phyloP scores from a whole-genome alignment of 768 basidiomycete genomes.

The Tylopilus sp. region DNA sequence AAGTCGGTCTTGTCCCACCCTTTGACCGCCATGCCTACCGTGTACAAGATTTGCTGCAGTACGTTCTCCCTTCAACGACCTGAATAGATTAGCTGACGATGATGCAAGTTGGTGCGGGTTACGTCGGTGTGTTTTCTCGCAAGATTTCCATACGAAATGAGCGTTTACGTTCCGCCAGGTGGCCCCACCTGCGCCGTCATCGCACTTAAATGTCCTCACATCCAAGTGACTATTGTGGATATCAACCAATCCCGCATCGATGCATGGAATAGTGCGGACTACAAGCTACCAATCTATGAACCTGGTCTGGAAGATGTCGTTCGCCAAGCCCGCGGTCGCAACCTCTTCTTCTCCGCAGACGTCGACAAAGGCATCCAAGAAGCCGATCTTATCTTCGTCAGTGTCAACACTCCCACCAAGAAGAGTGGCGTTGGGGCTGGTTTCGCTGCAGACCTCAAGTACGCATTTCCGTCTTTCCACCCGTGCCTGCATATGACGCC shows the following conservation, averaged over 20 bases:
- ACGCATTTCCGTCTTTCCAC: conserved; percentile 30
- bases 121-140: conserved; percentile 66
- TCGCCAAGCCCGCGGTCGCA: conserved; percentile 81
- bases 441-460: conserved; percentile 98
- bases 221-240: conserved; percentile 96
- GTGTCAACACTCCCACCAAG: conserved; percentile 98
- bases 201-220: conserved; percentile 88
- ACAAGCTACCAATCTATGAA: conserved; percentile 91
- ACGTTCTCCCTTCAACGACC: conserved; percentile 32
- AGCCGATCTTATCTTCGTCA: conserved; percentile 97
- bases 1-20: neutral
- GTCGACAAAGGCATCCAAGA: conserved; percentile 91
- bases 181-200: conserved; percentile 96
- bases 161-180: conserved; percentile 43
- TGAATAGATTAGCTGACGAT: conserved; percentile 1
- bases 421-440: conserved; percentile 97
- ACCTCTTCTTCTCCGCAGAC: conserved; percentile 96
- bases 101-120: conserved; percentile 77
- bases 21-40: conserved; percentile 39
- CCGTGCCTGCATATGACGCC: conserved; percentile 6
- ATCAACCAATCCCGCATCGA: conserved; percentile 92
- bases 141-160: conserved; percentile 7
- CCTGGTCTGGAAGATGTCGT: conserved; percentile 94
- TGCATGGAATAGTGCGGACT: conserved; percentile 92
- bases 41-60: conserved; percentile 89